Percentiles rank a stretch among this genome's conserved stretches.
phyloP scores from a whole-genome alignment of 2,329 filamentous ascomycete species.

The Hypoxylon sp. region DNA sequence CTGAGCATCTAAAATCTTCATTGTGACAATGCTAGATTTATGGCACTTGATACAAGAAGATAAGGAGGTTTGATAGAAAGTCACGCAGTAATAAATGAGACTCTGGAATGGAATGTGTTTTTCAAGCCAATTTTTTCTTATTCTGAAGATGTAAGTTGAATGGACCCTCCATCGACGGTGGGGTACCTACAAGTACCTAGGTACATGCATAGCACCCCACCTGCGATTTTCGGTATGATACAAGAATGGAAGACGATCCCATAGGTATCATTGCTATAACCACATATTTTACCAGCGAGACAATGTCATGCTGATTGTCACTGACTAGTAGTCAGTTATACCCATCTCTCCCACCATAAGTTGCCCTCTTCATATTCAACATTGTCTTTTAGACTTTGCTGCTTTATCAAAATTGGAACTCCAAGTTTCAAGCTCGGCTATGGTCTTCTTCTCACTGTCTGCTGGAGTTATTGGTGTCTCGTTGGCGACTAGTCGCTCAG shows the following conservation, averaged over 20 bases:
- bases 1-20: slow-evolving; percentile 81
- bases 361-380: background rate
- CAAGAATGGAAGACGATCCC: background rate
- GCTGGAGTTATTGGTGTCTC: slow-evolving; percentile 9
- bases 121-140: background rate
- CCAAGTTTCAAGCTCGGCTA: slow-evolving; percentile 27
- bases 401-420: slow-evolving; percentile 22
- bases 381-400: slow-evolving; percentile 1
- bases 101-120: background rate
- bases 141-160: slow-evolving; percentile 15
- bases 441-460: slow-evolving; percentile 8
- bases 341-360: background rate
- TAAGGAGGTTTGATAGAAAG: background rate
- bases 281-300: background rate
- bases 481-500: slow-evolving; percentile 28
- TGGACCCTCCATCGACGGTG: background rate
- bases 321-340: background rate
- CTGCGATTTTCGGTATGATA: background rate
- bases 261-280: background rate
- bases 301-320: background rate
- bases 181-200: background rate
- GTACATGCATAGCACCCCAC: background rate
- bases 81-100: background rate
- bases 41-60: background rate
- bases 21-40: slow-evolving; percentile 50